phyloP scores from a whole-genome alignment of 1,139 yeast genomes.

The Protomyces inundatus region DNA sequence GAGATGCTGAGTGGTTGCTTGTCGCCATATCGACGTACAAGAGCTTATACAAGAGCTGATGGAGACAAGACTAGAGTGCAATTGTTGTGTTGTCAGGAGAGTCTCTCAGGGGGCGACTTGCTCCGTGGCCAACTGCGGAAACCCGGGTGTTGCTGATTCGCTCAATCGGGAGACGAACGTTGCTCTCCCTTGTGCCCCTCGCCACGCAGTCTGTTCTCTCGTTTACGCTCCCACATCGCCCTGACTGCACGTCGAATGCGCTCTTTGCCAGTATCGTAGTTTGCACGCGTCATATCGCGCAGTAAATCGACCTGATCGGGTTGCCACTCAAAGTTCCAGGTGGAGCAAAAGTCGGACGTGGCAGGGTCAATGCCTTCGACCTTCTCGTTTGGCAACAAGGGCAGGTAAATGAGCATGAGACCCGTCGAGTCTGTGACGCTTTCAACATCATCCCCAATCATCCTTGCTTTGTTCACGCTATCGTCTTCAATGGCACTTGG shows the following conservation, averaged over 20 bases:
- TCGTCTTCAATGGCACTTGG: not conserved
- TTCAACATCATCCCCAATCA: slow-evolving; percentile 1
- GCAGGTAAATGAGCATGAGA: slow-evolving; percentile 33
- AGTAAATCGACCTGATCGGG: slow-evolving; percentile 36
- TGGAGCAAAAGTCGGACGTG: slow-evolving; percentile 31
- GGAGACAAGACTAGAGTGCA: not conserved
- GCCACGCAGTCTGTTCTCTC: slow-evolving; percentile 22
- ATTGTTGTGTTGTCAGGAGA: too few relatives aligned
- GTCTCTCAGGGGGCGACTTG: not conserved
- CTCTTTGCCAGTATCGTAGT: slow-evolving; percentile 32
- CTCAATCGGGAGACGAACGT: not conserved
- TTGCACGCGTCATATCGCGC: slow-evolving; percentile 38
- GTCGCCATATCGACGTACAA: not conserved
- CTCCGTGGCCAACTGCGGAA: too few relatives aligned
- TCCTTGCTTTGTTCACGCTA: slow-evolving; percentile 2
- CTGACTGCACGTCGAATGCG: slow-evolving; percentile 31
- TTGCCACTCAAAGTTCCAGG: slow-evolving; percentile 34
- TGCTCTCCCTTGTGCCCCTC: not conserved
- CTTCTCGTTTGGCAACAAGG: slow-evolving; percentile 31
- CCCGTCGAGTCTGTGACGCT: slow-evolving; percentile 23
- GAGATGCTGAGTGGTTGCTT: too few relatives aligned
- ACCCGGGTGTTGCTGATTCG: not conserved
- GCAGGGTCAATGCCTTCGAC: slow-evolving; percentile 33
- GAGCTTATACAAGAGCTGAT: not conserved
- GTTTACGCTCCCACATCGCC: slow-evolving; percentile 31